phyloP scores from a whole-genome alignment of 1,284 basidiomycete species.

The Termitomyces sp. region DNA sequence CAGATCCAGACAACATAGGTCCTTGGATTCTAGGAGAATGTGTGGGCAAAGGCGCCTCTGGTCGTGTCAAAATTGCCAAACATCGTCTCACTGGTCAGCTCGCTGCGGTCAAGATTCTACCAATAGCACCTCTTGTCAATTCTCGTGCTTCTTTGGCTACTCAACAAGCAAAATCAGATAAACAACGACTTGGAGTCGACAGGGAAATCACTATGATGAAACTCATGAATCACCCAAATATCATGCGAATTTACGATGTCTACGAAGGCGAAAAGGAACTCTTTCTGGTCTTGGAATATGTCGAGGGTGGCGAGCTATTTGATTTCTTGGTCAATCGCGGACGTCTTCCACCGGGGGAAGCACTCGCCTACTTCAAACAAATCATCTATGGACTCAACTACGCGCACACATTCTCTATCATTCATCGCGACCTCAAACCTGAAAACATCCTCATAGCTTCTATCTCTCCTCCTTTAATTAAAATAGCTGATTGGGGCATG shows the following conservation, averaged over 20 bases:
- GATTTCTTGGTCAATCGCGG: slow-evolving; percentile 94
- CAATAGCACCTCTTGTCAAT: slow-evolving; percentile 77
- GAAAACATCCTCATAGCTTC: slow-evolving; percentile 94
- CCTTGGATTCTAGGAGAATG: slow-evolving; percentile 91
- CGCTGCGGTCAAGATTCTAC: slow-evolving; percentile 97
- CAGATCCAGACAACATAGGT: slow-evolving; percentile 70
- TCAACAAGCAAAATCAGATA: slow-evolving; percentile 76
- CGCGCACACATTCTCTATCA: slow-evolving; percentile 97
- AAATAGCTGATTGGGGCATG: slow-evolving; percentile 99
- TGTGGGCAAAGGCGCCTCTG: slow-evolving; percentile 92
- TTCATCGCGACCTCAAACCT: slow-evolving; percentile 97
- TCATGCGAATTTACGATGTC: slow-evolving; percentile 94
- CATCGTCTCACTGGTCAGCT: slow-evolving; percentile 87
- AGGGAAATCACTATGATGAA: slow-evolving; percentile 99
- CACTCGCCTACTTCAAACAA: slow-evolving; percentile 94
- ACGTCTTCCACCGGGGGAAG: slow-evolving; percentile 77
- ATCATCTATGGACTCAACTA: slow-evolving; percentile 97
- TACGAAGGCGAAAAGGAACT: slow-evolving; percentile 93
- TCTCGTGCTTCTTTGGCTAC: slow-evolving; percentile 74
- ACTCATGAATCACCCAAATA: slow-evolving; percentile 97
- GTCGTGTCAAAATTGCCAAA: slow-evolving; percentile 92
- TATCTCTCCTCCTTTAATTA: slow-evolving; percentile 80
- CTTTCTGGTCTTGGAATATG: slow-evolving; percentile 95
- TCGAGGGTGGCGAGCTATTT: slow-evolving; percentile 96
- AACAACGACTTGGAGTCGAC: slow-evolving; percentile 90